Conservation (phyloP, 176 grass and related monocot species). For the Aegilops umbellulata region DNA sequence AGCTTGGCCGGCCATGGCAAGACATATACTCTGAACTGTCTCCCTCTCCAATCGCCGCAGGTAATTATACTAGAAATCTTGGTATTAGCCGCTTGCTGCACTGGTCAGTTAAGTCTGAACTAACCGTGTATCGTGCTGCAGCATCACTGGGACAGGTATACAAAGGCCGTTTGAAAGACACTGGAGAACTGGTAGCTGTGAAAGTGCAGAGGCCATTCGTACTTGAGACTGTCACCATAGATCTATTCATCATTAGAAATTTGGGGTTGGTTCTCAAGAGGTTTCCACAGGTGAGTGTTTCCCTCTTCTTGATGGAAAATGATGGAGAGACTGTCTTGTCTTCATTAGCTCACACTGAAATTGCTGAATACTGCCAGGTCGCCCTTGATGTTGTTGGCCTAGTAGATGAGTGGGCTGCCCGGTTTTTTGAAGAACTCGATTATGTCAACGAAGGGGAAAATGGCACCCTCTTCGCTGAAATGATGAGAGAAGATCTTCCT, state of each 20-base stretch:
- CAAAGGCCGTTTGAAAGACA: conserved; percentile 94
- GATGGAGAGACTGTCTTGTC: background rate
- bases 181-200: conserved; percentile 84
- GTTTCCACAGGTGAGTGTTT: conserved; percentile 78
- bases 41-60: conserved; percentile 89
- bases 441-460: conserved; percentile 99
- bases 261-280: conserved; percentile 77
- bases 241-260: conserved; percentile 92
- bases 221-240: conserved; percentile 88
- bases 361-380: conserved; percentile 42
- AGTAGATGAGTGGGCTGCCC: conserved; percentile 94
- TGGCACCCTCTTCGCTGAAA: conserved; percentile 74
- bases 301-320: background rate
- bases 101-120: background rate
- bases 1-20: conserved; percentile 88
- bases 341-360: background rate
- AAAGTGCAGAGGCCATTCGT: conserved; percentile 97
- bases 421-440: conserved; percentile 99
- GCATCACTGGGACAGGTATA: conserved; percentile 98
- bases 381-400: conserved; percentile 95
- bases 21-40: conserved; percentile 86
- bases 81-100: background rate
- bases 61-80: conserved; percentile 38
- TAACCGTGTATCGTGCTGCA: conserved; percentile 30
- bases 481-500: conserved; percentile 95